Evolutionary conservation across 2,329 filamentous ascomycete species (phyloP), one percentile per base, ranked within the genome.

Genomic region (Monosporascus cannonballus): DNA sequence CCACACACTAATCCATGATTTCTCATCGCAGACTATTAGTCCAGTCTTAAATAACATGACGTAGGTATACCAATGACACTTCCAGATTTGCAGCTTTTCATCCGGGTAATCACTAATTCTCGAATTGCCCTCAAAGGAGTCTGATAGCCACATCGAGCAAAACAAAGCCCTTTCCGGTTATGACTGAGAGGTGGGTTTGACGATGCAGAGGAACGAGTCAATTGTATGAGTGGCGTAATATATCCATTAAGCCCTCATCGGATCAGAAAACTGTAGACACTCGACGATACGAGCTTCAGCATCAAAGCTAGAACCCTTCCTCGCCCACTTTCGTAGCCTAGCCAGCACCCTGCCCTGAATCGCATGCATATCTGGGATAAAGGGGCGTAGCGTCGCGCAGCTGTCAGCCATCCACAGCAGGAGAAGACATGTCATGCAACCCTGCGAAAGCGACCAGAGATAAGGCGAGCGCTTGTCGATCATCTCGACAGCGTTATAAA

Each of bases 401-500:
- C 58, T 62, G 11, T 67, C 63, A 6, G 69, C 68, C 47, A 71
- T 49, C 52, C 64, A 61, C 30, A 73, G 57, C 14, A 69, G 61
- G 7, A 70, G 44, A 7, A 73, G 57, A 27, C 64, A 67, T 3
- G 68, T 67, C 57, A 71, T 58, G 51, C 66, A 67, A 47, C 62
- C 63, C 52, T 72, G 69, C 11, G 67, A 64, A 41, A 71, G 61
- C 1, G 64, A 63, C 69, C 70, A 72, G 11, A 73, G 61, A 48
- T 72, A 69, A 1, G 67, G 66, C n/a, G 69, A 67, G 4, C 70
- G 65, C 52, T 64, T 68, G 46, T 66, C 65, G 17, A 72, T 61
- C 59, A 71, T 65, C 14, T 69, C 68, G 36, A 61, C 53, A 37
- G 64, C 68, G 20, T 70, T 69, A 41, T 63, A 62, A 6, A 73